These are phyloP conservation scores for Nasturtium officinale DNA, from an alignment of 345 rosid species.

Conservation along the genomic window DNA sequence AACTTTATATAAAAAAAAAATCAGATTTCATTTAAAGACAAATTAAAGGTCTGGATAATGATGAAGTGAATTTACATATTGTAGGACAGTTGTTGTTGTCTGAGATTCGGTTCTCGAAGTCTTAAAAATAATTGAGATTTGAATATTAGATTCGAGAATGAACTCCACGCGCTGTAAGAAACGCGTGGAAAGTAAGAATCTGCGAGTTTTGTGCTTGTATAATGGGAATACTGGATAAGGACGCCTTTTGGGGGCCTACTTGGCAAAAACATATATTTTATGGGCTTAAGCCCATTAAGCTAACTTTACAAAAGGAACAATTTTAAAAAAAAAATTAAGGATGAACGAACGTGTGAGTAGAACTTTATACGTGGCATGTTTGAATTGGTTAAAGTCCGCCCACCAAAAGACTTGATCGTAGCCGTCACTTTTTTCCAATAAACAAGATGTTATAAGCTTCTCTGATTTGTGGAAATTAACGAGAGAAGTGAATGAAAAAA, in stretches of 20 bases:
- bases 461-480: slow-evolving; percentile 4
- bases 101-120: background rate
- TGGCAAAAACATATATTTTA: background rate
- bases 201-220: background rate
- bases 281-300: slow-evolving; percentile 30
- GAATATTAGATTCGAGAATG: background rate
- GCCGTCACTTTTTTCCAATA: slow-evolving; percentile 18
- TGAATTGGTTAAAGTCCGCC: background rate
- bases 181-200: slow-evolving; percentile 5
- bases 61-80: slow-evolving; percentile 16
- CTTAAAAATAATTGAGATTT: slow-evolving; percentile 10
- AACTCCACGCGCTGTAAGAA: background rate
- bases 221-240: slow-evolving; percentile 26
- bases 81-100: slow-evolving; percentile 16
- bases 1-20: background rate
- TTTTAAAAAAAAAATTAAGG: background rate
- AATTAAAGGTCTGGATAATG: slow-evolving; percentile 24
- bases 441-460: background rate
- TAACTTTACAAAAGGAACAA: slow-evolving; percentile 1
- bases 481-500: too few species aligned
- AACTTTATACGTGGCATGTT: slow-evolving; percentile 6
- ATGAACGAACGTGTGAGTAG: background rate
- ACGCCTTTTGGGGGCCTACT: slow-evolving; percentile 14
- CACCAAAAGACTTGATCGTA: slow-evolving; percentile 19
- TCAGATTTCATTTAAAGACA: background rate